Conservation (phyloP, 75 land plant species). For the Isoetes taiwanensis region DNA sequence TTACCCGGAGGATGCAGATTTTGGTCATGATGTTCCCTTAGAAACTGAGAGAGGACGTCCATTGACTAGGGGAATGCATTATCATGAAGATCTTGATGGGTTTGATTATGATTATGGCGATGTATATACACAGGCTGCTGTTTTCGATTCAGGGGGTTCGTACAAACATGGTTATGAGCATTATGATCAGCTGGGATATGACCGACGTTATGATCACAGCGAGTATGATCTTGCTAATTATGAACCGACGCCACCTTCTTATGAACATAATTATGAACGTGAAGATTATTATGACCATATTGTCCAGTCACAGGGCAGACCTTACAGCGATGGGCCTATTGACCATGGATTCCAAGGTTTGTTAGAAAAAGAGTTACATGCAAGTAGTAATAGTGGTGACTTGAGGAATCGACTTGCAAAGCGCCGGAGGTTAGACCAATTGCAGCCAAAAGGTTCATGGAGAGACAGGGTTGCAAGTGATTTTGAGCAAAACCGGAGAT, state of each 20-base stretch:
- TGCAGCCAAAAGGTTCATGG: slow-evolving; percentile 18
- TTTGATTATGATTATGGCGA: slow-evolving; percentile 14
- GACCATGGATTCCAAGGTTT: no score
- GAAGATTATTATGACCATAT: no score
- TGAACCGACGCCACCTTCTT: no score
- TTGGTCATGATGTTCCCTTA: slow-evolving; percentile 1
- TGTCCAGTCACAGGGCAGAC: no score
- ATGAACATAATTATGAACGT: no score
- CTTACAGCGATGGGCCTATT: no score
- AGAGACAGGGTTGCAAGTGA: slow-evolving; percentile 4
- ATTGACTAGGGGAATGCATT: neutral
- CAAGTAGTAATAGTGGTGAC: slow-evolving; percentile 30
- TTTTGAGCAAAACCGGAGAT: neutral
- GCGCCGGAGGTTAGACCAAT: slow-evolving; percentile 36
- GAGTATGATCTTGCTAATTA: no score
- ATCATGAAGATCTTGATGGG: slow-evolving; percentile 1
- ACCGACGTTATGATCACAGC: no score
- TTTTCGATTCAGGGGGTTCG: slow-evolving; percentile 9
- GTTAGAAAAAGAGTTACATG: no score
- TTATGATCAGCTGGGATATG: slow-evolving; percentile 20
- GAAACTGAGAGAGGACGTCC: neutral
- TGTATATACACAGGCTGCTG: slow-evolving; percentile 12
- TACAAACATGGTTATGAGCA: slow-evolving; percentile 26
- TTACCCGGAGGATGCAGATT: slow-evolving; percentile 30
- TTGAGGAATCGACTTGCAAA: slow-evolving; percentile 40